Evolutionary conservation across 257 asterid species (phyloP).

Genomic region (Ballota nigra): DNA sequence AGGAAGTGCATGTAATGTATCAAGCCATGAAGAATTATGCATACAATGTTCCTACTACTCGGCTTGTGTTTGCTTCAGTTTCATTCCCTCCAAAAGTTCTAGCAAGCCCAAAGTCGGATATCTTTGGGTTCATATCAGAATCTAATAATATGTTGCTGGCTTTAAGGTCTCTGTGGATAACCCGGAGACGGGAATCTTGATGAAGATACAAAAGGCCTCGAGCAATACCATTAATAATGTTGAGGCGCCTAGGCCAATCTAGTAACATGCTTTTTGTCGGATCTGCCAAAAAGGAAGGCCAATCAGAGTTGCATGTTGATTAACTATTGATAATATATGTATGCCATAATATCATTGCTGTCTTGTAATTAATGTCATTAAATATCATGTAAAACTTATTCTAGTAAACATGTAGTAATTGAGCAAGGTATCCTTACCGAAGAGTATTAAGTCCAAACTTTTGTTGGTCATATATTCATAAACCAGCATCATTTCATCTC

Average conservation of each 20-base stretch:
- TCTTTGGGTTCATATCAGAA: neutral
- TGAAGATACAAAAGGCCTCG: neutral
- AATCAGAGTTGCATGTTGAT: neutral
- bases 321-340: neutral
- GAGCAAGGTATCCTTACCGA: constrained; percentile 6
- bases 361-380: neutral
- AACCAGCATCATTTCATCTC: neutral
- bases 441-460: constrained; percentile 37
- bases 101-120: neutral
- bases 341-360: neutral
- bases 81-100: neutral
- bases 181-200: constrained; percentile 2
- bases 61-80: neutral
- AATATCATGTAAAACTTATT: neutral
- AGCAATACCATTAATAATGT: neutral
- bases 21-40: neutral
- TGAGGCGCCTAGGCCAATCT: neutral
- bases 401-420: neutral
- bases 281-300: neutral
- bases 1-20: neutral
- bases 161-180: constrained; percentile 1
- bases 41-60: neutral
- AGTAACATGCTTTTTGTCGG: neutral
- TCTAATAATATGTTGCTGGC: neutral
- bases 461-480: constrained; percentile 24